Evolutionary conservation across 306 rosid species (phyloP).

Genomic region (Prunus mongolica): DNA sequence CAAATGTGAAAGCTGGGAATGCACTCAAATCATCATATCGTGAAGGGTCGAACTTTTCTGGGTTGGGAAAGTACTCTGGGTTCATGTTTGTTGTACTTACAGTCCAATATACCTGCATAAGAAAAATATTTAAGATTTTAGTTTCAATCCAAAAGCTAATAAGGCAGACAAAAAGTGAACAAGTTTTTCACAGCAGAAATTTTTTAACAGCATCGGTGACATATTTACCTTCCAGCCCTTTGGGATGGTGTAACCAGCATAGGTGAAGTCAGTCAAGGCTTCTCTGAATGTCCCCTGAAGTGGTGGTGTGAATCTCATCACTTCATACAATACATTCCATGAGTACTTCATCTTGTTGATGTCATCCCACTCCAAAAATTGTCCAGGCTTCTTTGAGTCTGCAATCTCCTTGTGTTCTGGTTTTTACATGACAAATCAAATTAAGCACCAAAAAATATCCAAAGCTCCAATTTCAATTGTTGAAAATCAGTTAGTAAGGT

Average conservation of each 20-base stretch:
- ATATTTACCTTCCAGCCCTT: constrained; percentile 36
- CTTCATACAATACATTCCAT: constrained; percentile 33
- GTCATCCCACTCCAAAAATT: constrained; percentile 32
- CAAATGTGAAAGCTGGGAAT: constrained; percentile 16
- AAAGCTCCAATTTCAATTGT: neutral
- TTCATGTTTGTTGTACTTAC: constrained; percentile 24
- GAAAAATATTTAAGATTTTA: neutral
- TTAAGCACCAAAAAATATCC: neutral
- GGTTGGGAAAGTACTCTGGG: constrained; percentile 24
- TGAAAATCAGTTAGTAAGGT: neutral
- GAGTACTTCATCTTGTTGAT: constrained; percentile 37
- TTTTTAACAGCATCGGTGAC: no score
- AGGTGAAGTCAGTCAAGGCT: constrained; percentile 25
- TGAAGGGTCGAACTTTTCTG: constrained; percentile 26
- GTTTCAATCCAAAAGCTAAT: neutral
- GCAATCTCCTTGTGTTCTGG: constrained; percentile 32
- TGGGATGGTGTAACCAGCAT: constrained; percentile 37
- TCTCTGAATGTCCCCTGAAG: constrained; percentile 40
- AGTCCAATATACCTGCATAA: constrained; percentile 27
- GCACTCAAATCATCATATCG: neutral
- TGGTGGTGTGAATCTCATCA: constrained; percentile 42
- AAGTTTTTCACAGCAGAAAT: neutral
- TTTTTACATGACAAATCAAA: neutral
- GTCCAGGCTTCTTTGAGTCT: constrained; percentile 20
- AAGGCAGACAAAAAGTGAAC: neutral